A percentile compares a stretch with the other conserved stretches of the same genome.
Evolutionary conservation across 2,329 filamentous ascomycete species (phyloP).

Genomic region (Xylariaceae sp.): DNA sequence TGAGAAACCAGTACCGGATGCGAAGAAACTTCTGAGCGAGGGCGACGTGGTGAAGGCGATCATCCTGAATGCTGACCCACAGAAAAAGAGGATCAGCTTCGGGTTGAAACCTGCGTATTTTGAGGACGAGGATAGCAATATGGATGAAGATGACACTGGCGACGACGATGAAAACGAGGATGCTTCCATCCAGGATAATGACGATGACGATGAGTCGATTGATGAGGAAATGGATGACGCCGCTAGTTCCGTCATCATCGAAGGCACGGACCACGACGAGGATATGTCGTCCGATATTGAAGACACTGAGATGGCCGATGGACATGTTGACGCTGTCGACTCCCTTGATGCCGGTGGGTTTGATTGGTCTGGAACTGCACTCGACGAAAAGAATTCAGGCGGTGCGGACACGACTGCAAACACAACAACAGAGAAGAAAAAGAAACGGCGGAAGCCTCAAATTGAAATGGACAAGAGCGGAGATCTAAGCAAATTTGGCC

Average conservation of each 20-base stretch:
- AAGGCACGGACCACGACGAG: conserved; percentile 38
- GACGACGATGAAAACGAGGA: conserved; percentile 42
- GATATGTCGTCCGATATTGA: conserved; percentile 39
- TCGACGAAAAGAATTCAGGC: conserved; percentile 48
- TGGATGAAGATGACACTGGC: conserved; percentile 40
- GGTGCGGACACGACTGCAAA: conserved; percentile 45
- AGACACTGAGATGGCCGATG: conserved; percentile 40
- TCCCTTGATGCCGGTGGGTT: conserved; percentile 72
- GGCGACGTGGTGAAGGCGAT: conserved; percentile 93
- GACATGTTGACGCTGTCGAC: conserved; percentile 33
- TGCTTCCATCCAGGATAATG: conserved; percentile 34
- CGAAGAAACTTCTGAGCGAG: conserved; percentile 82
- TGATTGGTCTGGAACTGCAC: conserved; percentile 74
- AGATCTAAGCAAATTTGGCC: conserved; percentile 83
- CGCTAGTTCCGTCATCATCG: conserved; percentile 40
- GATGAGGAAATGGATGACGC: conserved; percentile 43
- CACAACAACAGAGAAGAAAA: conserved; percentile 47
- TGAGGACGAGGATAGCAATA: conserved; percentile 52
- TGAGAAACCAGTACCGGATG: conserved; percentile 73
- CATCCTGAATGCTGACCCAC: conserved; percentile 68
- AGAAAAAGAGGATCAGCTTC: conserved; percentile 77
- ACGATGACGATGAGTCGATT: conserved; percentile 36
- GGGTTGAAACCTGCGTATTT: conserved; percentile 93
- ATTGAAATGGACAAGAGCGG: conserved; percentile 85
- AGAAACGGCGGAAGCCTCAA: conserved; percentile 68